These are phyloP conservation scores for Penicillium palitans DNA, from an alignment of 2,329 filamentous ascomycete genomes.

Conservation along the genomic window DNA sequence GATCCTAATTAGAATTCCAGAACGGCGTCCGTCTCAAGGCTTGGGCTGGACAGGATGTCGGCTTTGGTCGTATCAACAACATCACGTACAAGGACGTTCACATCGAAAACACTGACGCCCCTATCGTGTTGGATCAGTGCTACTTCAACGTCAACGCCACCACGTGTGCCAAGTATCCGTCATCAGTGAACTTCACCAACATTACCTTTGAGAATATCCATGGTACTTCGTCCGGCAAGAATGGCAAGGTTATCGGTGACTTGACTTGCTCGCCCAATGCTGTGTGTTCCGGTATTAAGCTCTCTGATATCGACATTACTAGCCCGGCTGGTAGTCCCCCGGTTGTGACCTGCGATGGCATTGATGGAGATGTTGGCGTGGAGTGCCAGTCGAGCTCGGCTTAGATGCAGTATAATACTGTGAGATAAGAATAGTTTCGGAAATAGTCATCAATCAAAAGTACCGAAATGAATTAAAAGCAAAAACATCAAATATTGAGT, in stretches of 20 bases:
- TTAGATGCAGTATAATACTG: not conserved
- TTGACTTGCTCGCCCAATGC: slow-evolving; percentile 59
- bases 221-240: slow-evolving; percentile 57
- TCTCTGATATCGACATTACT: slow-evolving; percentile 57
- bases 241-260: slow-evolving; percentile 56
- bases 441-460: not conserved
- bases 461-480: not conserved
- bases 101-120: slow-evolving; percentile 59
- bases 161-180: slow-evolving; percentile 56
- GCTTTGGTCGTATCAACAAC: slow-evolving; percentile 63
- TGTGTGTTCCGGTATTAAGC: slow-evolving; percentile 57
- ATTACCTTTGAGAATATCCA: slow-evolving; percentile 60
- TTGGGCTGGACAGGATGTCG: slow-evolving; percentile 59
- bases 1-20: slow-evolving; percentile 36
- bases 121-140: slow-evolving; percentile 61
- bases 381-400: slow-evolving; percentile 32
- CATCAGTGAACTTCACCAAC: slow-evolving; percentile 59
- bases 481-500: not conserved
- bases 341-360: slow-evolving; percentile 55
- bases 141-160: slow-evolving; percentile 60
- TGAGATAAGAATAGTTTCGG: not conserved
- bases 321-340: slow-evolving; percentile 49
- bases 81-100: slow-evolving; percentile 63
- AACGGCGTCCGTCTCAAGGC: slow-evolving; percentile 61
- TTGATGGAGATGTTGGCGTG: slow-evolving; percentile 44